Base-by-base conservation (phyloP, 306 rosid species). In the Pterocarpus santalinus region DNA sequence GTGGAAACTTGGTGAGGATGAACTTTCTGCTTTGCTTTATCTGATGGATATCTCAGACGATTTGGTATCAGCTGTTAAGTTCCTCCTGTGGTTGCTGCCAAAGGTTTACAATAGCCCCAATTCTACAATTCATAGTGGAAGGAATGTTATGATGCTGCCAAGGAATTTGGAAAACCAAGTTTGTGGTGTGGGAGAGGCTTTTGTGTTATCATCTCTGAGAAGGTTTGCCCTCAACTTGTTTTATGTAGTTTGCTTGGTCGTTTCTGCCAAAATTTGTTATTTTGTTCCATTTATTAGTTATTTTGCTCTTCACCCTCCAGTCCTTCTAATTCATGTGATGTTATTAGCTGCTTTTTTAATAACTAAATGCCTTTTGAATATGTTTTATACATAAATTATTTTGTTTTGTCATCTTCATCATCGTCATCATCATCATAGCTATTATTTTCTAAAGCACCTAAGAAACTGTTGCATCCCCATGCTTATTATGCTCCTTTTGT, bases 1-100 rank as follows among this genome's bases (percentile, higher is more conserved):
- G 72, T 95, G 98, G 98, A 95, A 92, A 90, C 91, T 95, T 46
- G 90, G 92, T 38, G 98, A 95, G 83, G 97, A 95, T 81, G 92
- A 95, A 77, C 91, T 95, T 72, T 89, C 97, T 74, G 86, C 88
- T 65, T 76, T 94, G 73, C 88, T 95, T 65, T 92, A 90, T 92
- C 81, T 91, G 80, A 90, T 88, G 89, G 98, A 92, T 86, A 76
- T 86, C 57, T 90, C 94, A 3, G 89, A 90, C 73, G 98, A 92
- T 87, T 87, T 95, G 69, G 93, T 90, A 77, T 84, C 88, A 77
- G 97, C 95, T 75, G 94, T 92, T 68, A 91, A 90, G 64, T 89
- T 95, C 85, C 90, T 95, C 71, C 80, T 95, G 61, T 95, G 97
- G 98, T 78, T 95, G 88, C 77, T 92, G 83, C 98, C 98, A 5